Evolutionary conservation across 768 basidiomycete species (phyloP), one percentile per base, ranked within the genome.

Genomic region (Calocera cornea): DNA sequence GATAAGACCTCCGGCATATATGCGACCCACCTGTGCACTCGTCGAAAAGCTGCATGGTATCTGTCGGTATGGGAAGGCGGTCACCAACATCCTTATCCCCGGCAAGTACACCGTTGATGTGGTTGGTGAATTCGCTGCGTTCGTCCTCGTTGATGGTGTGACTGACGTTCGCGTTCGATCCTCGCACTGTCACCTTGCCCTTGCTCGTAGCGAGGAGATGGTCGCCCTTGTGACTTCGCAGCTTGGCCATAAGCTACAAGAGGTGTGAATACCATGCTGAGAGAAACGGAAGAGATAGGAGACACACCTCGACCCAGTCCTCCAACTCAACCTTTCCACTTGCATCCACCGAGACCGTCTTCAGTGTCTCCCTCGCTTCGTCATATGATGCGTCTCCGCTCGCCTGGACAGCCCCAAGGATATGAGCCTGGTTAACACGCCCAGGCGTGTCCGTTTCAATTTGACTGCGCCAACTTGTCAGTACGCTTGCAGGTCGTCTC

Each of bases 101-200:
- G 72, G 90, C 91, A 68, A 99, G 85, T 34, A 97, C 87, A 68
- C 83, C 79, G 75, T 99, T 99, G 80, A 99, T 98, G 78, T 99
- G 95, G 74, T 92, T 89, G n/a, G 95, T 98, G 79, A 98, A 98
- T 75, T 95, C 94, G 24, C 84, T 80, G 65, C 92, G 83, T 75
- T 97, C 95, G 75, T 98, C 95, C 77, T 97, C 92, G 79, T 97
- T 97, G 78, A 98, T 88, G 36, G 95, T 95, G 79, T 97, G 95
- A 77, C 89, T 92, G 70, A 92, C 91, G 77, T 95, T 97, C 65
- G 91, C 89, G 72, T 92, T 97, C 2, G 93, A 92, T 67, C 95
- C 95, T 75, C 92, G 86, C 27, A 97, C 92, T 0, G 91, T 92
- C 68, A 97, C 92, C 75, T 93, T 95, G 17, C 95, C 95, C 22